phyloP scores from a whole-genome alignment of 1,284 basidiomycete species.

The Boletus smithii region DNA sequence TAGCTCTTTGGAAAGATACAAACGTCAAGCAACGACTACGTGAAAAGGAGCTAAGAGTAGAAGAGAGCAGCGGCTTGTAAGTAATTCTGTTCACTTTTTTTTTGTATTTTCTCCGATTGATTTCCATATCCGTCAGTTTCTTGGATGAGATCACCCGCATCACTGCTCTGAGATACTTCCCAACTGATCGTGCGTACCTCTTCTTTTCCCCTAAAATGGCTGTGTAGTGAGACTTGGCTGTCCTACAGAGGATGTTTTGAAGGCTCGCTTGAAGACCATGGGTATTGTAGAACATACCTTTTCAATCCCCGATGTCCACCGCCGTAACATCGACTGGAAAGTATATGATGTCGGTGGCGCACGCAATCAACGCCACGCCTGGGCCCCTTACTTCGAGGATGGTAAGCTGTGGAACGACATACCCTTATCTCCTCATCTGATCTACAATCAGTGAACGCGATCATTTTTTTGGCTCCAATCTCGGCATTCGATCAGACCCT shows the following conservation, averaged over 20 bases:
- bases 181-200: conserved; percentile 66
- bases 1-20: conserved; percentile 67
- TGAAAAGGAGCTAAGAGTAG: conserved; percentile 62
- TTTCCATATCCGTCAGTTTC: conserved; percentile 47
- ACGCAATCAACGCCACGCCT: conserved; percentile 70
- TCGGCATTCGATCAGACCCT: conserved; percentile 81
- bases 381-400: conserved; percentile 81
- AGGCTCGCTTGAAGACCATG: conserved; percentile 67
- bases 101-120: conserved; percentile 12
- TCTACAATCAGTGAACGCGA: conserved; percentile 61
- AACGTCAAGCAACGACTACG: conserved; percentile 56
- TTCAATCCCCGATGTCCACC: conserved; percentile 54
- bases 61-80: conserved; percentile 82
- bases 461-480: conserved; percentile 81
- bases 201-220: not conserved
- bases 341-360: conserved; percentile 82
- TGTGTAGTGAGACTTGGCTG: not conserved
- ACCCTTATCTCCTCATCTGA: conserved; percentile 3
- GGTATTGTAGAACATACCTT: conserved; percentile 77
- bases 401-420: conserved; percentile 41
- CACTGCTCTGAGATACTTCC: conserved; percentile 74
- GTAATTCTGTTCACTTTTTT: conserved; percentile 30
- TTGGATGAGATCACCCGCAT: conserved; percentile 75
- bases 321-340: conserved; percentile 64
- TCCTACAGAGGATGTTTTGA: conserved; percentile 64